These are phyloP conservation scores for Anethum foeniculum DNA, from an alignment of 140 eudicot species.

Conservation along the genomic window DNA sequence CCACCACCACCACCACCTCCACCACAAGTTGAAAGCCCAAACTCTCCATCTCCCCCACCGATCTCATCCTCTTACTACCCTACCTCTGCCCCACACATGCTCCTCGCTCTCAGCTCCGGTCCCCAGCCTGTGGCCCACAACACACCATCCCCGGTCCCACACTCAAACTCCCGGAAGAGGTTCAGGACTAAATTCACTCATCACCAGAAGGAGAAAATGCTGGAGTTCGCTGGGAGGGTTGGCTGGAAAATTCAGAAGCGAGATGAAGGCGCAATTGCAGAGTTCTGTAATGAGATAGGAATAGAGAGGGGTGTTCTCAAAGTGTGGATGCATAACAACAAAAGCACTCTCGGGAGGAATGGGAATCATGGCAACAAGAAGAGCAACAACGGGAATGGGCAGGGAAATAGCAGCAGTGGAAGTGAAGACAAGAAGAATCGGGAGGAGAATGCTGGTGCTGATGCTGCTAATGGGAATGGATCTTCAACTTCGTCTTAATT, in stretches of 20 bases:
- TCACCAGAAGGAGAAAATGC: conserved; percentile 75
- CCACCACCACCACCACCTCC: conserved; percentile 67
- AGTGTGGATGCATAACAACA: conserved; percentile 94
- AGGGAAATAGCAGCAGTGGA: conserved; percentile 9
- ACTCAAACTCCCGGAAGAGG: conserved; percentile 45
- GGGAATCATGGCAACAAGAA: not conserved
- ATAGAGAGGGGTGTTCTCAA: conserved; percentile 72
- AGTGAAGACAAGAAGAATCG: not conserved
- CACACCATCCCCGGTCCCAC: conserved; percentile 12
- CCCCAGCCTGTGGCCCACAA: conserved; percentile 22
- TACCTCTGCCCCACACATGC: conserved; percentile 81
- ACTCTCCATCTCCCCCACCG: conserved; percentile 79
- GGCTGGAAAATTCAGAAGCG: conserved; percentile 85
- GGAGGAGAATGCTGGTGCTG: conserved; percentile 1
- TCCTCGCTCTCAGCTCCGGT: conserved; percentile 58
- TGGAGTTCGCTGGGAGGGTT: conserved; percentile 52
- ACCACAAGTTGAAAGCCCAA: conserved; percentile 30
- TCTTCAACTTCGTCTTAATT: conserved; percentile 67
- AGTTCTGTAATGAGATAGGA: conserved; percentile 54
- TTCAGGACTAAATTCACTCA: conserved; percentile 64
- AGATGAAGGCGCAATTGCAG: conserved; percentile 41
- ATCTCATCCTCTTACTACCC: conserved; percentile 79
- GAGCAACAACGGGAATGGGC: not conserved
- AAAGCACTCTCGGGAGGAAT: conserved; percentile 52
- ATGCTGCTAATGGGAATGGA: conserved; percentile 38